Conservation (phyloP, 2,329 filamentous ascomycete genomes). For the Colletotrichum salicis region DNA sequence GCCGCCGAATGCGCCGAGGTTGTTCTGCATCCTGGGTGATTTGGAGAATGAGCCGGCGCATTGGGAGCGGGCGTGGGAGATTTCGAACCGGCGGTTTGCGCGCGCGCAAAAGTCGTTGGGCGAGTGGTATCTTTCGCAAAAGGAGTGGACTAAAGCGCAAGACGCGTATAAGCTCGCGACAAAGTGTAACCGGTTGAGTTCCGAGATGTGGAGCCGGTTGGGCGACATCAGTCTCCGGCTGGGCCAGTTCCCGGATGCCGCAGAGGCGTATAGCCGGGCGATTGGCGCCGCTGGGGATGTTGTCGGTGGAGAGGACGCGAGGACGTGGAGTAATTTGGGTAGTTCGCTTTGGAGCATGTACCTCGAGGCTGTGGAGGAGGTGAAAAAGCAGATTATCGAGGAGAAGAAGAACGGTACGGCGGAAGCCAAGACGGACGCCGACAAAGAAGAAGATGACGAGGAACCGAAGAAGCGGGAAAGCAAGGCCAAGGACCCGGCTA, state of each 20-base stretch:
- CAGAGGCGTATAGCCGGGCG: constrained; percentile 83
- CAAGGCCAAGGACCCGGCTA: constrained; percentile 60
- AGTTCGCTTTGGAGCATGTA: constrained; percentile 81
- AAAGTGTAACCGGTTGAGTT: constrained; percentile 81
- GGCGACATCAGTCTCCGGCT: constrained; percentile 89
- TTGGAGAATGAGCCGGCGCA: constrained; percentile 78
- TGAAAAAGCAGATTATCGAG: constrained; percentile 38
- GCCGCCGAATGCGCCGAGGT: constrained; percentile 83
- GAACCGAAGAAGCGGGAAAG: constrained; percentile 8
- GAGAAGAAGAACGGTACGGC: constrained; percentile 15
- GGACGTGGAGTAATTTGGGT: constrained; percentile 95
- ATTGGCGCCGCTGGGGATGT: constrained; percentile 71
- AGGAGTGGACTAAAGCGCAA: constrained; percentile 75
- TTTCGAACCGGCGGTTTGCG: constrained; percentile 83
- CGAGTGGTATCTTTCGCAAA: constrained; percentile 76
- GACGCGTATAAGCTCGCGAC: constrained; percentile 84
- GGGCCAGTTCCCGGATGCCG: constrained; percentile 79
- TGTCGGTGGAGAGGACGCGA: constrained; percentile 86
- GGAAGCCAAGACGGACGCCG: constrained; percentile 35
- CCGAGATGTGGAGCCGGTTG: constrained; percentile 87
- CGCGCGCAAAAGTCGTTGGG: constrained; percentile 89
- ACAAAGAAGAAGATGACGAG: constrained; percentile 34
- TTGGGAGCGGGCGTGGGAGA: constrained; percentile 88
- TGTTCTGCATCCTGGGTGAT: constrained; percentile 95
- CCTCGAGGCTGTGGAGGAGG: constrained; percentile 59